Evolutionary conservation across 306 rosid genomes (phyloP).

Genomic region (Abrus pulchellus): DNA sequence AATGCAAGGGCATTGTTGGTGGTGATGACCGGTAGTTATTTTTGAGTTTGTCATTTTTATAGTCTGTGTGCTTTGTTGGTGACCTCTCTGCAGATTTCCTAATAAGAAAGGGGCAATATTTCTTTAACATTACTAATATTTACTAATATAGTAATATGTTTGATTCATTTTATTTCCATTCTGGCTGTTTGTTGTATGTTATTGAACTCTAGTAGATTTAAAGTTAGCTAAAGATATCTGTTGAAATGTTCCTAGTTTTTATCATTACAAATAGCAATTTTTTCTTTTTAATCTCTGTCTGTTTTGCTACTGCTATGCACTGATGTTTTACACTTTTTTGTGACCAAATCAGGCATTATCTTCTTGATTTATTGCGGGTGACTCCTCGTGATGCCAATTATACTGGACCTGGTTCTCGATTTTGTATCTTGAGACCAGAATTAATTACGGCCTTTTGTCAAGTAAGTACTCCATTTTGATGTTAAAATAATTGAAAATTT

Average conservation of each 20-base stretch:
- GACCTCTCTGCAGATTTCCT: slow-evolving; percentile 11
- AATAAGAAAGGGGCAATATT: neutral
- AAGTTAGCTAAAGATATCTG: slow-evolving; percentile 3
- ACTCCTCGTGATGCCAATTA: slow-evolving; percentile 98
- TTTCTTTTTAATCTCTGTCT: neutral
- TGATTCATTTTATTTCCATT: slow-evolving; percentile 12
- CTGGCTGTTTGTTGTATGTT: slow-evolving; percentile 10
- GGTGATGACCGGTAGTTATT: slow-evolving; percentile 90
- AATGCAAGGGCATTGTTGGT: slow-evolving; percentile 99
- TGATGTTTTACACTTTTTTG: slow-evolving; percentile 38
- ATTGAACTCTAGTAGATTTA: neutral
- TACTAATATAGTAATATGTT: neutral
- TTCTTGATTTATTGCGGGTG: slow-evolving; percentile 96
- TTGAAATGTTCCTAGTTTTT: slow-evolving; percentile 10
- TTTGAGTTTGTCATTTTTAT: slow-evolving; percentile 32
- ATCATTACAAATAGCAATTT: neutral
- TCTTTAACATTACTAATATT: neutral
- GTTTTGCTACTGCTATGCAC: slow-evolving; percentile 17
- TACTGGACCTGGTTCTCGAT: slow-evolving; percentile 88
- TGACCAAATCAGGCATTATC: slow-evolving; percentile 78
- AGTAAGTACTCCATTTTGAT: slow-evolving; percentile 52
- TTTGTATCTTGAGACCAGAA: slow-evolving; percentile 90
- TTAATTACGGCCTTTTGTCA: slow-evolving; percentile 86
- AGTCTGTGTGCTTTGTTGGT: slow-evolving; percentile 5
- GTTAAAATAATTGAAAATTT: slow-evolving; percentile 14